Evolutionary conservation across 495 filamentous ascomycete genomes (phyloP), one percentile per base, ranked within the genome.

Genomic region (Sordaria brevicollis): DNA sequence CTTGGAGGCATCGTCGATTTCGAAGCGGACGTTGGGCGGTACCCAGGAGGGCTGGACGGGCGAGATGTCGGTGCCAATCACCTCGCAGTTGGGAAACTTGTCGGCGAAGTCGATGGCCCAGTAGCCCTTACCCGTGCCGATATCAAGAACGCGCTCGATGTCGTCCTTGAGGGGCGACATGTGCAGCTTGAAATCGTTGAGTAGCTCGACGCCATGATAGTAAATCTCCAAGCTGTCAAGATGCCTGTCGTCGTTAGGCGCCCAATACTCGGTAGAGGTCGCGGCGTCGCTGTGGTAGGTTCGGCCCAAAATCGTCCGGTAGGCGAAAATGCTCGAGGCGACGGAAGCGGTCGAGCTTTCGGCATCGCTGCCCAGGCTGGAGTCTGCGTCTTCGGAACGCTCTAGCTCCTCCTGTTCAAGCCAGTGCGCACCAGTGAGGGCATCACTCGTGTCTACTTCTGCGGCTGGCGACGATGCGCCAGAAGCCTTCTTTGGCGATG

Each of bases 71-170:
- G 76, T 67, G 2, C 79, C 80, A 6, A 74, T 65, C 3, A 86
- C 71, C 49, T 73, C 67, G 15, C 81, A 79, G 31, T 68, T 68
- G n/a, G 80, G 81, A 65, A 75, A 82, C 37, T 68, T 43, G 65
- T 82, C 78, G 21, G 77, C 86, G 69, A 87, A 69, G 66, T 68
- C 74, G 65, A 76, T 79, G 49, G 82, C 83, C 84, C 85, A 86
- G 19, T 81, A 76, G n/a, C 83, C 87, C 0, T 85, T 87, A 9
- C 86, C 87, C 1, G 86, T 89, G 8, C 82, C 82, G n/a, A 86
- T 68, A 68, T 86, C 83, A 10, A 86, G 74, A 10, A 85, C 49
- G 6, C 11, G 11, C 21, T 57, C 5, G 5, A 57, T 17, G 3
- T 57, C 5, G 21, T 17, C 21, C 29, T 57, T 29, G 5, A 57